Percentiles rank a stretch among this genome's conserved stretches.
Evolutionary conservation across 306 rosid genomes (phyloP).

Genomic region (Quercus ilex): DNA sequence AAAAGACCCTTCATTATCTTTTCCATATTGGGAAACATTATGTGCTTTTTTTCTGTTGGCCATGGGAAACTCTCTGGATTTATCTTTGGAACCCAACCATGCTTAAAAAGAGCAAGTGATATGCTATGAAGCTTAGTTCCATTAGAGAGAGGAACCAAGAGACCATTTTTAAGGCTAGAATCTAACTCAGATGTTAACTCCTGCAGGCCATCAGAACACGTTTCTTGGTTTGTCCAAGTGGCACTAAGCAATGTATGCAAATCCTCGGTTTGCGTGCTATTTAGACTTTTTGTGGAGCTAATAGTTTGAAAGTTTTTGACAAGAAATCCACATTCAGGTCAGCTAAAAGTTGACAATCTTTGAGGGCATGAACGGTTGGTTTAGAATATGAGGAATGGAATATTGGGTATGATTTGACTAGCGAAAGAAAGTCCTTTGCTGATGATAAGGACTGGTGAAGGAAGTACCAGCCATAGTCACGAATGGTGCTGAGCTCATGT

Average conservation of each 20-base stretch:
- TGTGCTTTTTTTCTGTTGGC: background rate
- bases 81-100: constrained; percentile 1
- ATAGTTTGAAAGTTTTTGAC: constrained; percentile 9
- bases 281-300: constrained; percentile 13
- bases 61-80: constrained; percentile 1
- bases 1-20: background rate
- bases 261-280: background rate
- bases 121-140: too few relatives aligned
- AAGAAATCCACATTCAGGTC: constrained; percentile 29
- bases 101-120: constrained; percentile 23
- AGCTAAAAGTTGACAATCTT: constrained; percentile 25
- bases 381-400: constrained; percentile 1
- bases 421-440: constrained; percentile 10
- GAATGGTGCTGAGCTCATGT: background rate
- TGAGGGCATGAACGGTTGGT: constrained; percentile 25
- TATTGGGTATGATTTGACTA: constrained; percentile 21
- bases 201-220: constrained; percentile 33
- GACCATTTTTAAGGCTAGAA: background rate
- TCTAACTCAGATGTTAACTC: constrained; percentile 22
- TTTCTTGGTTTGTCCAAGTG: constrained; percentile 31
- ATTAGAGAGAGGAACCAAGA: background rate
- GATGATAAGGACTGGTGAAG: constrained; percentile 31
- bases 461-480: constrained; percentile 23
- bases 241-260: constrained; percentile 31
- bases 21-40: background rate